Conservation (phyloP, 2,329 filamentous ascomycete species). For the Ophiocordyceps camponoti-leonardi region DNA sequence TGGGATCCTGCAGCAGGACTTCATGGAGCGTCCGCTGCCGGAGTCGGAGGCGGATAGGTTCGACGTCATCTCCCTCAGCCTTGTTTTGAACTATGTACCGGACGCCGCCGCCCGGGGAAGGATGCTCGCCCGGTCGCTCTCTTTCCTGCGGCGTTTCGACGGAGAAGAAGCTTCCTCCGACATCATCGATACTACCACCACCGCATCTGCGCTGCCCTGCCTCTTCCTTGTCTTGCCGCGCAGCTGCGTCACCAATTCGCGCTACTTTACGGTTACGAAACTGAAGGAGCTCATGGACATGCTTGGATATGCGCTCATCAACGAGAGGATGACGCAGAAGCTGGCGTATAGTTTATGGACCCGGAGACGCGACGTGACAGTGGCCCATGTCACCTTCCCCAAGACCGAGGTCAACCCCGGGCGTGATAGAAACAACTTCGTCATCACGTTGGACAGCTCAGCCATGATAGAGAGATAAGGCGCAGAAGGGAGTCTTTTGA, state of each 20-base stretch:
- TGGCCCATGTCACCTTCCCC: constrained; percentile 7
- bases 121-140: constrained; percentile 64
- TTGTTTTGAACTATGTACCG: constrained; percentile 90
- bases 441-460: constrained; percentile 42
- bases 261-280: constrained; percentile 62
- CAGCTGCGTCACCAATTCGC: constrained; percentile 76
- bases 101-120: constrained; percentile 57
- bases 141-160: constrained; percentile 39
- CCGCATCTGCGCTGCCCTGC: constrained; percentile 35
- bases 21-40: constrained; percentile 76
- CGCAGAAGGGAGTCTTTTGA: neutral
- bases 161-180: neutral
- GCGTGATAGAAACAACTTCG: constrained; percentile 73
- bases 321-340: constrained; percentile 63
- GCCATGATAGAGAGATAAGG: neutral
- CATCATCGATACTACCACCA: constrained; percentile 5
- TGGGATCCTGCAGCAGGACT: constrained; percentile 76
- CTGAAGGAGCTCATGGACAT: constrained; percentile 57
- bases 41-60: constrained; percentile 45
- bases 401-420: constrained; percentile 71
- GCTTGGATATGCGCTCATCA: constrained; percentile 51
- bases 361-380: constrained; percentile 14
- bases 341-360: constrained; percentile 83
- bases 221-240: constrained; percentile 83
- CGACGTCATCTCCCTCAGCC: constrained; percentile 77